Conservation (phyloP, 2,329 filamentous ascomycete genomes). For the Botrytis elliptica region DNA sequence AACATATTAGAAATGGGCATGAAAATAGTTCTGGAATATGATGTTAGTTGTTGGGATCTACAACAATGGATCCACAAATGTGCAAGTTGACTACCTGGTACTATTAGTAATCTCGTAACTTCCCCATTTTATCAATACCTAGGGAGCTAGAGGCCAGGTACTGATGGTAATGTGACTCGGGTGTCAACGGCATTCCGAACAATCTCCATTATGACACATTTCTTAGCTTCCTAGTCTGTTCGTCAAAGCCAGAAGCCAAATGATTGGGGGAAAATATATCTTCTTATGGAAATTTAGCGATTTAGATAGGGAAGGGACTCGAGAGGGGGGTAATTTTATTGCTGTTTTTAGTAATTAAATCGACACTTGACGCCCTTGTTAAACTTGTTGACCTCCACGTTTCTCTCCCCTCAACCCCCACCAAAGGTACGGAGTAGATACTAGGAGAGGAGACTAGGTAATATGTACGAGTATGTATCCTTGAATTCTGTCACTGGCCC, state of each 20-base stretch:
- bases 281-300: neutral
- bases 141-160: too few species aligned
- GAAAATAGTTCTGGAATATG: neutral
- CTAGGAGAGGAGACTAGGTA: too few species aligned
- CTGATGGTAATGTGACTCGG: neutral
- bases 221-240: neutral
- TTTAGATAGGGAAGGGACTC: neutral
- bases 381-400: neutral
- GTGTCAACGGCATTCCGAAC: conserved; percentile 10
- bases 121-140: neutral
- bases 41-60: neutral
- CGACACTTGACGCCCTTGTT: neutral
- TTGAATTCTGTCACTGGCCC: neutral
- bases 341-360: conserved; percentile 12
- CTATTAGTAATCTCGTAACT: neutral
- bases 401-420: conserved; percentile 3
- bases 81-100: neutral
- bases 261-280: conserved; percentile 16
- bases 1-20: neutral
- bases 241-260: neutral
- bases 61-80: neutral
- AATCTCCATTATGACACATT: neutral
- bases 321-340: neutral
- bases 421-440: neutral
- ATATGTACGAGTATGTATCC: neutral